A percentile compares a stretch with the other conserved stretches of the same genome.
Evolutionary conservation across 1,284 basidiomycete genomes (phyloP).

Genomic region (Tilletia setariae): DNA sequence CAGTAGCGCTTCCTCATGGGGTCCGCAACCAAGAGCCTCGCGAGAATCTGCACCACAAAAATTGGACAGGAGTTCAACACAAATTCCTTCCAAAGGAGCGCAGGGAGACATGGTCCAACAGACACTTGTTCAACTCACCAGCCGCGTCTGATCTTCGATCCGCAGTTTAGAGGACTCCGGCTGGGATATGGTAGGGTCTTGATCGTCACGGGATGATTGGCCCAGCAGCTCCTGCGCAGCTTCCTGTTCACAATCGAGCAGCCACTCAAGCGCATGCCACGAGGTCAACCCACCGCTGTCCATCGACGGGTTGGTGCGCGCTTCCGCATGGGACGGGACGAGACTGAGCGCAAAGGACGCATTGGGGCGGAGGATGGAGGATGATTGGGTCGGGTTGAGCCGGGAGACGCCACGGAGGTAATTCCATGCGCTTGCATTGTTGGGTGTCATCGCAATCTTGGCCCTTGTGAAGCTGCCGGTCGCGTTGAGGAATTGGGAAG

Average conservation of each 20-base stretch:
- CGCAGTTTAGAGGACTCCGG: no score
- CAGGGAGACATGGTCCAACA: no score
- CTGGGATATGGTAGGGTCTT: no score
- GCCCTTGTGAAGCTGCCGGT: slow-evolving; percentile 31
- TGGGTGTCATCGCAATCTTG: slow-evolving; percentile 29
- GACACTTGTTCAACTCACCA: no score
- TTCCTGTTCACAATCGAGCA: slow-evolving; percentile 29
- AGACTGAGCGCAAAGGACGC: slow-evolving; percentile 21
- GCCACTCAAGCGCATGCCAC: slow-evolving; percentile 44
- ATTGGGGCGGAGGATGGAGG: background rate
- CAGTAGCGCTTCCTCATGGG: slow-evolving; percentile 32
- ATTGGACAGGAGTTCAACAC: background rate
- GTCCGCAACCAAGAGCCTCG: slow-evolving; percentile 32
- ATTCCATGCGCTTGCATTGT: slow-evolving; percentile 48
- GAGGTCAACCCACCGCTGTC: slow-evolving; percentile 27
- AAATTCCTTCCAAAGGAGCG: no score
- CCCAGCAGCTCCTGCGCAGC: background rate
- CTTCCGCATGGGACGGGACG: slow-evolving; percentile 25
- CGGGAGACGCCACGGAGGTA: slow-evolving; percentile 39
- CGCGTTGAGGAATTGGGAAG: slow-evolving; percentile 17
- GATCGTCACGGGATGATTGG: background rate
- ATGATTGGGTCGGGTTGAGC: background rate
- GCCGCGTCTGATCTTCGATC: no score
- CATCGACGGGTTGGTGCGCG: slow-evolving; percentile 23
- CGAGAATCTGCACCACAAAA: slow-evolving; percentile 16